A percentile compares a stretch with the other conserved stretches of the same genome.
Evolutionary conservation across 164 flowering plant genomes (phyloP).

Genomic region (Vitis labrusca): DNA sequence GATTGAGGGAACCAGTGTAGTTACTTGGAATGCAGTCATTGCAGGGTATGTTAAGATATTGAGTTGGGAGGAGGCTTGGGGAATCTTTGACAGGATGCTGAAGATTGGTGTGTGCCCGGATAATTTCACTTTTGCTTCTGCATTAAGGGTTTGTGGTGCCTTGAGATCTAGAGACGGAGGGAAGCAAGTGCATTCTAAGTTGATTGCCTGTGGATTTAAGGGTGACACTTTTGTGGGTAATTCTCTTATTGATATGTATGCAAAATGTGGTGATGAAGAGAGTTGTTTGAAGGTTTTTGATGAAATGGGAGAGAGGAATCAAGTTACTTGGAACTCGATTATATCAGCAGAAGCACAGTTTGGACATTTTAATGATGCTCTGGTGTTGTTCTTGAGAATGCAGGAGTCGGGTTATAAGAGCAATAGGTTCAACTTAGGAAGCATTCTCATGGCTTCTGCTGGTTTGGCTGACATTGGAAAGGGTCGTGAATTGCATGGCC

Average conservation of each 20-base stretch:
- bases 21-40: constrained; percentile 6
- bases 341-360: constrained; percentile 5
- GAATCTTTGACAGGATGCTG: background rate
- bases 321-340: constrained; percentile 3
- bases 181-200: constrained; percentile 8
- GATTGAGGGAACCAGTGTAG: constrained; percentile 4
- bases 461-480: constrained; percentile 1
- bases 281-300: background rate
- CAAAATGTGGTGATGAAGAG: constrained; percentile 21
- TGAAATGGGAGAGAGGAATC: constrained; percentile 5
- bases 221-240: constrained; percentile 21
- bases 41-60: constrained; percentile 14
- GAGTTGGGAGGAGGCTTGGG: constrained; percentile 7
- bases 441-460: constrained; percentile 2
- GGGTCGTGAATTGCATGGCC: constrained; percentile 1
- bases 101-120: background rate
- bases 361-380: constrained; percentile 3
- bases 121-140: constrained; percentile 5
- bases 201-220: constrained; percentile 8
- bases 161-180: constrained; percentile 1
- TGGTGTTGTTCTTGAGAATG: background rate
- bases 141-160: constrained; percentile 8
- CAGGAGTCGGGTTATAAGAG: background rate
- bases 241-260: constrained; percentile 36
- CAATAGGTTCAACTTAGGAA: constrained; percentile 8